Evolutionary conservation across 2,329 filamentous ascomycete species (phyloP), one percentile per base, ranked within the genome.

Genomic region (Cadophora sp.): DNA sequence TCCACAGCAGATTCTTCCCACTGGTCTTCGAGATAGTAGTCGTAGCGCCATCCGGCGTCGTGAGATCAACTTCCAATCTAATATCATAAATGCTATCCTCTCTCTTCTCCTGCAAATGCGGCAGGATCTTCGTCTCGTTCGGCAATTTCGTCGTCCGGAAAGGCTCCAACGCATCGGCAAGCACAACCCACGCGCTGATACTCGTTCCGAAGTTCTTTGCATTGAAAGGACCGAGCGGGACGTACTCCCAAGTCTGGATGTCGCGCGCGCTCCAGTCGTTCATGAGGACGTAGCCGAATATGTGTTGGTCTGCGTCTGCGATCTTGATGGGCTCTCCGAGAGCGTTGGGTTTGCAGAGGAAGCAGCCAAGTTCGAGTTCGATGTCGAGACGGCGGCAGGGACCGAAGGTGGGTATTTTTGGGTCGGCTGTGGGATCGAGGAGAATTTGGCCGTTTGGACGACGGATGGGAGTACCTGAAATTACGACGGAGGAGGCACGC

Each of bases 241-340:
- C 85, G 73, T 94, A 94, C 79, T 97, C 93, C 92, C 92, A 96
- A 0, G 86, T 86, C 77, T 97, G 93, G 61, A 96, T 90, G 74
- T 96, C 92, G 71, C 92, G 83, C 4, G 92, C 92, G 65, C 90
- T 93, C 93, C 93, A 97, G 79, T 97, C 93, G 74, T 97, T 97
- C 84, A 97, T 86, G 67, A 97, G 80, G 0, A 96, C 92, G 29
- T 93, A 84, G 16, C 93, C 93, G 76, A 96, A 96, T 31, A 97
- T 84, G 74, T 89, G 84, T 22, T 92, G 86, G 64, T 90, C 88
- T 0, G 92, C 92, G 55, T 73, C 65, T 16, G 90, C 80, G 26
- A 94, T 85, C 0, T 83, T 79, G 24, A 96, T 84, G 0, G 88
- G 85, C 64, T 85, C 81, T 7, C 92, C 92, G 75, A 93, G 82